These are phyloP conservation scores for Linaria vulgaris DNA, from an alignment of 257 asterid genomes.

Conservation along the genomic window DNA sequence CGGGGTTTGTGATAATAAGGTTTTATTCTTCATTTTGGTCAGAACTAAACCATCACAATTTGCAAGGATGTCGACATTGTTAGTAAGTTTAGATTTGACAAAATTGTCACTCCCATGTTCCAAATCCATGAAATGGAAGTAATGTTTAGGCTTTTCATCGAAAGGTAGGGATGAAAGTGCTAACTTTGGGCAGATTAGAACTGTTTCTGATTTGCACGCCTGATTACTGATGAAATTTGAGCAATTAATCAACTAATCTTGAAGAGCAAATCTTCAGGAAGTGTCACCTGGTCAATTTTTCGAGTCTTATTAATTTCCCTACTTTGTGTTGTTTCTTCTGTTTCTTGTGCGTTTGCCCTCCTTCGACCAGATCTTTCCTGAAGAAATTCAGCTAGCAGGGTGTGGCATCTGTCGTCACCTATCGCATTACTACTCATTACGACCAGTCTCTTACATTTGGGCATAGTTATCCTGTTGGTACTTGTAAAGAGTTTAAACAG, in stretches of 20 bases:
- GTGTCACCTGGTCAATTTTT: too few relatives aligned
- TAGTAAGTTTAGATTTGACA: slow-evolving; percentile 21
- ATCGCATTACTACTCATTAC: too few relatives aligned
- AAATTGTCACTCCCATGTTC: slow-evolving; percentile 23
- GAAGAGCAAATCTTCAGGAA: too few relatives aligned
- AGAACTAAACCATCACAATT: slow-evolving; percentile 40
- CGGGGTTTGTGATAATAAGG: slow-evolving; percentile 32
- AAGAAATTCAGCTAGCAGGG: too few relatives aligned
- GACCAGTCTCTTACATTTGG: too few relatives aligned
- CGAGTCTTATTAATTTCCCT: too few relatives aligned
- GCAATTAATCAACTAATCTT: background rate
- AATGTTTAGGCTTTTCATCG: slow-evolving; percentile 20
- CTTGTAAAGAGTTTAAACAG: too few relatives aligned
- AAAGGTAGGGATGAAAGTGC: slow-evolving; percentile 1
- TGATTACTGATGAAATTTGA: slow-evolving; percentile 25
- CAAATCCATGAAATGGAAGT: slow-evolving; percentile 39
- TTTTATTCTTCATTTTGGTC: slow-evolving; percentile 10
- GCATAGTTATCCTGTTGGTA: too few relatives aligned
- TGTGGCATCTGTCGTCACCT: too few relatives aligned
- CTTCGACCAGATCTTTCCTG: too few relatives aligned
- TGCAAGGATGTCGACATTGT: slow-evolving; percentile 23
- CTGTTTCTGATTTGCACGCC: slow-evolving; percentile 29
- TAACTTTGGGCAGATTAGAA: slow-evolving; percentile 26
- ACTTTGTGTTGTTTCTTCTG: too few relatives aligned
- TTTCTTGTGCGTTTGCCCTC: too few relatives aligned